Evolutionary conservation across 768 basidiomycete genomes (phyloP).

Genomic region (Pleurotus sapidus): DNA sequence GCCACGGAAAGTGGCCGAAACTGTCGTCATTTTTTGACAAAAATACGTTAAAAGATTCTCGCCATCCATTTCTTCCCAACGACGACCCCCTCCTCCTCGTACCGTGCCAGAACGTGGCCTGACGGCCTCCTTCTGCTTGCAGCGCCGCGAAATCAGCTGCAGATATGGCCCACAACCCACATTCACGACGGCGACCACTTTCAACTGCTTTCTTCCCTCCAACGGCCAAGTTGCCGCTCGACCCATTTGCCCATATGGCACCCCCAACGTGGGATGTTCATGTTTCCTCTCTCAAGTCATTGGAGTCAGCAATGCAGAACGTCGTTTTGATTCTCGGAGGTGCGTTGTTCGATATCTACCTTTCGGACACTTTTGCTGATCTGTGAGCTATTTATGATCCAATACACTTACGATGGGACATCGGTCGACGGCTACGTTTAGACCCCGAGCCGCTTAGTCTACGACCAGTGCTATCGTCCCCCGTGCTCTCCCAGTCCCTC

Average conservation of each 20-base stretch:
- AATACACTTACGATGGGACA: not conserved
- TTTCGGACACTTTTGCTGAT: too few relatives aligned
- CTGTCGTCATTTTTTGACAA: too few relatives aligned
- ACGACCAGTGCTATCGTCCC: constrained; percentile 31
- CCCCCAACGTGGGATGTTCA: constrained; percentile 5
- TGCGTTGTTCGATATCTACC: not conserved
- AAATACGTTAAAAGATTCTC: too few relatives aligned
- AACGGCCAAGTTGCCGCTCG: not conserved
- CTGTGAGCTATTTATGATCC: not conserved
- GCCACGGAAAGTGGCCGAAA: too few relatives aligned
- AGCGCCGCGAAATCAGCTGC: too few relatives aligned
- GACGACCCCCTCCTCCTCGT: too few relatives aligned
- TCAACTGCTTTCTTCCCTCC: constrained; percentile 4
- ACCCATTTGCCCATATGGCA: not conserved
- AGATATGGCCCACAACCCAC: too few relatives aligned
- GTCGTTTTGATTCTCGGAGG: constrained; percentile 1
- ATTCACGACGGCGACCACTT: not conserved
- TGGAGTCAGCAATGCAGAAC: not conserved
- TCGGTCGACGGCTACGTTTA: not conserved
- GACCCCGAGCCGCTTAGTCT: constrained; percentile 23
- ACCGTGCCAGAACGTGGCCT: too few relatives aligned
- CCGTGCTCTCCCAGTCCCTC: constrained; percentile 28
- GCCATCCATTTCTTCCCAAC: too few relatives aligned
- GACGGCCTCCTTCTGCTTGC: too few relatives aligned
- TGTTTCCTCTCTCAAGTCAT: not conserved